A percentile compares a stretch with the other conserved stretches of the same genome.
phyloP scores from a whole-genome alignment of 2,329 filamentous ascomycete species.

The Botrytis squamosa region DNA sequence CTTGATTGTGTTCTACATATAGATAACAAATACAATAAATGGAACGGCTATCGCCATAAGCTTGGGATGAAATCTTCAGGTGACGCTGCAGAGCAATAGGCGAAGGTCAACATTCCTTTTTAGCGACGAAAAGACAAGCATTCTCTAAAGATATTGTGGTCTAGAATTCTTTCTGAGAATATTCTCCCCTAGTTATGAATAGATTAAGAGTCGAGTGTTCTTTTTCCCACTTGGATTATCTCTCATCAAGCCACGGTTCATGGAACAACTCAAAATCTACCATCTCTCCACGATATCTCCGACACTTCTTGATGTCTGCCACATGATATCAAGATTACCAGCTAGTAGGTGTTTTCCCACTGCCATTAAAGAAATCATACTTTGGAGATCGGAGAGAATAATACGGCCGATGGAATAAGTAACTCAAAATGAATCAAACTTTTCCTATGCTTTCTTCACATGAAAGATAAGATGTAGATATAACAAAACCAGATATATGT shows the following conservation, averaged over 20 bases:
- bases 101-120: background rate
- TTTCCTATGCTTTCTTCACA: background rate
- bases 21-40: background rate
- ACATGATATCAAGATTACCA: background rate
- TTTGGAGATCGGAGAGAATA: too few species aligned
- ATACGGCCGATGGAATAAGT: background rate
- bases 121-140: background rate
- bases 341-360: background rate
- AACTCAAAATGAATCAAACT: background rate
- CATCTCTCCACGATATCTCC: background rate
- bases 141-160: background rate
- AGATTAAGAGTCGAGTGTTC: background rate
- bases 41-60: background rate
- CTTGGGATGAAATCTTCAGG: background rate
- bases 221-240: background rate
- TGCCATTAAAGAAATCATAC: background rate
- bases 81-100: background rate
- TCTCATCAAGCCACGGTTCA: background rate
- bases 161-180: rapidly evolving
- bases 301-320: background rate
- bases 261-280: background rate
- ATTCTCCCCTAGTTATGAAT: background rate
- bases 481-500: background rate
- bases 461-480: background rate
- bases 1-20: background rate